Base-by-base conservation (phyloP, 139 green algal species). In the Yamagishiella unicocca region DNA sequence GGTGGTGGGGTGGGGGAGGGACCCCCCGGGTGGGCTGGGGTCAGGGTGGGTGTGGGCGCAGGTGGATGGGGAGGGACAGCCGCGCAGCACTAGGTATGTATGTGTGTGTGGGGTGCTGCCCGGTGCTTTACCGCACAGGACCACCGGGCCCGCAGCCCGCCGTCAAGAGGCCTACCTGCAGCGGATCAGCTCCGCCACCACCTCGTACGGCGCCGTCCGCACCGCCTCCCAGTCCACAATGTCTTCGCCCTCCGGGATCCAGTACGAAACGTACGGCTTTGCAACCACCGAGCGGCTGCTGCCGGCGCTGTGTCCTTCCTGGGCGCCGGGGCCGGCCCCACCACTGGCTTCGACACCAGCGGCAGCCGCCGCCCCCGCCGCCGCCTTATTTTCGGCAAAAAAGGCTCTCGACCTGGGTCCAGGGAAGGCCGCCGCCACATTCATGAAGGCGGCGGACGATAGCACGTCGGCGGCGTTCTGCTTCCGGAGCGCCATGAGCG, bases 381-480 rank as follows among this genome's bases (percentile, higher is more conserved):
- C 64, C 4, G 62, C 22, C 2, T 40, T 35, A 12, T 64, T 66
- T 14, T 29, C 42, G 2, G 42, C n/a, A n/a, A 86, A 70, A 46
- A 73, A 85, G 25, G 62, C n/a, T 4, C 72, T 6, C 14, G 61
- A 70, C 17, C 73, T 19, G 66, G 35, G 71, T 33, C 66, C 79
- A 0, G 95, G 94, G 45, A 96, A 98, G 21, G 80, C 88, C 21
- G 92, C 84, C 2, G 92, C 90, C 19, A 98, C 83, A 38, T 91
- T 95, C 90, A 98, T 95, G 92, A 96, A 97, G 0, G 96, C 96
- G 21, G 89, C 90, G 86, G 88, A 95, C 40, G 94, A 97, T 55
- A 97, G 93, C 35, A 95, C 93, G 87, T 98, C 96, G 25, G 89
- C 93, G 4, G 96, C 95, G 43, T 97, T 97, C 85, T 98, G 94